phyloP scores from a whole-genome alignment of 2,329 filamentous ascomycete species.

The Elsinoe perseae region DNA sequence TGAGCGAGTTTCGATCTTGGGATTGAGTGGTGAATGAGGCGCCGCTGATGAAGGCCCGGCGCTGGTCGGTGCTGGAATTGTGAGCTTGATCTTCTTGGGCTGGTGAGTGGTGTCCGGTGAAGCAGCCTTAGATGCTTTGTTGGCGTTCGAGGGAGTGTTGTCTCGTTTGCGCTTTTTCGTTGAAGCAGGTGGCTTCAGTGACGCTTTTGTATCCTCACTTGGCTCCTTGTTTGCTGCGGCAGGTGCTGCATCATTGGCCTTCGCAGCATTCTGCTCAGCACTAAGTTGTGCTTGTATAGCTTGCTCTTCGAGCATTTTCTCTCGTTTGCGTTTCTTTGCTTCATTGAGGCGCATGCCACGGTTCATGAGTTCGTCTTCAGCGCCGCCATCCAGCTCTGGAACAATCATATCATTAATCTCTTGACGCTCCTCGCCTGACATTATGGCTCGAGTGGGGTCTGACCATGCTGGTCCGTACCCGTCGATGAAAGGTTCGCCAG shows the following conservation, averaged over 20 bases:
- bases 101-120: conserved; percentile 22
- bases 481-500: conserved; percentile 58
- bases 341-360: conserved; percentile 72
- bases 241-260: not conserved
- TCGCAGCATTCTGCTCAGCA: conserved; percentile 25
- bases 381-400: conserved; percentile 27
- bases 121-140: conserved; percentile 8
- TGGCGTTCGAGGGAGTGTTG: conserved; percentile 30
- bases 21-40: conserved; percentile 37
- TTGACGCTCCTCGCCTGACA: conserved; percentile 30
- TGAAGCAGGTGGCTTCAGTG: conserved; percentile 17
- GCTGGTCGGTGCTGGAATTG: conserved; percentile 17
- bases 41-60: conserved; percentile 29
- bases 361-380: conserved; percentile 59
- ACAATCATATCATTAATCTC: conserved; percentile 29
- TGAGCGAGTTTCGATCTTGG: conserved; percentile 18
- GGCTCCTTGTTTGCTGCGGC: not conserved
- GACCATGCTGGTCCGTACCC: conserved; percentile 36
- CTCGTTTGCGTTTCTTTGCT: conserved; percentile 65
- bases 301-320: conserved; percentile 48
- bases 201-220: not conserved
- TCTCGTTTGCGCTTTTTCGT: conserved; percentile 51
- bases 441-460: conserved; percentile 28
- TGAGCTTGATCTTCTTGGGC: conserved; percentile 32
- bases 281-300: conserved; percentile 29